These are phyloP conservation scores for Penicillium sclerotigenum DNA, from an alignment of 2,329 filamentous ascomycete species.

Conservation along the genomic window DNA sequence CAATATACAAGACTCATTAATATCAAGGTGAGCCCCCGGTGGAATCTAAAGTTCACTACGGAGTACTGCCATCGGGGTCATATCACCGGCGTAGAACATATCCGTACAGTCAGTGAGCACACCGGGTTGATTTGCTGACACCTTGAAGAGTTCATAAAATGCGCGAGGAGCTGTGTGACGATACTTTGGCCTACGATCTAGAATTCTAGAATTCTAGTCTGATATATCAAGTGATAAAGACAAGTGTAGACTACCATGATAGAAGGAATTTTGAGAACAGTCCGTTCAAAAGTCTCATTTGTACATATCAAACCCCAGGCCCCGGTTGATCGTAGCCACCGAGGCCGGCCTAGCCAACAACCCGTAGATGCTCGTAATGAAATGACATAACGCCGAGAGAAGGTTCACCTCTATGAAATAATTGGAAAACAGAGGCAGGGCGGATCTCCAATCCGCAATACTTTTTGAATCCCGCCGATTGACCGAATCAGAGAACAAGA, in stretches of 20 bases:
- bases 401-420: conserved; percentile 19
- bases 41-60: too few relatives aligned
- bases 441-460: conserved; percentile 23
- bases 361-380: conserved; percentile 10
- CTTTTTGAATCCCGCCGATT: conserved; percentile 21
- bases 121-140: conserved; percentile 2
- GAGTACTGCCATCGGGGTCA: too few relatives aligned
- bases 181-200: conserved; percentile 44
- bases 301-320: conserved; percentile 7
- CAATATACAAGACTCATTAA: too few relatives aligned
- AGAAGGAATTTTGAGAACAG: background rate
- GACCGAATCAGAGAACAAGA: conserved; percentile 16
- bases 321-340: background rate
- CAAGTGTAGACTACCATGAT: background rate
- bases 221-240: background rate
- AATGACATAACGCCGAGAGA: conserved; percentile 21
- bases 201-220: conserved; percentile 29
- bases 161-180: conserved; percentile 42
- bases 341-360: conserved; percentile 4
- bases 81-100: too few relatives aligned
- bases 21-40: too few relatives aligned
- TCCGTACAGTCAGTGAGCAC: too few relatives aligned
- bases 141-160: conserved; percentile 38
- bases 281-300: conserved; percentile 7
- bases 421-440: conserved; percentile 6